Conservation (phyloP, 2,329 filamentous ascomycete species). For the Pyrenophora seminiperda region DNA sequence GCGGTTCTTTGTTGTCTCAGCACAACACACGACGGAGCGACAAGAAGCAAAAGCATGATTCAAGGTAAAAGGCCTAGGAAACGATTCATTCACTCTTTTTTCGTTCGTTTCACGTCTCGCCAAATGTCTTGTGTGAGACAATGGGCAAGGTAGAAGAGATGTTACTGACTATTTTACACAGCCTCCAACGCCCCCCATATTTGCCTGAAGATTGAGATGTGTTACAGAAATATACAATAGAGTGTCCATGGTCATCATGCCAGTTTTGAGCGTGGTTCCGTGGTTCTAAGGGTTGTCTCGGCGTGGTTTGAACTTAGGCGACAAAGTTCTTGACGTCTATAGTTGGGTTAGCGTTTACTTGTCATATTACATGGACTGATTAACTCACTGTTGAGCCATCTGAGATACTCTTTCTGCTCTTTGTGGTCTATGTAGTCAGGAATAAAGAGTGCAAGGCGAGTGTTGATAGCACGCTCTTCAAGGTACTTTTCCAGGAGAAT, state of each 20-base stretch:
- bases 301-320: slow-evolving; percentile 52
- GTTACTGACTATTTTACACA: slow-evolving; percentile 36
- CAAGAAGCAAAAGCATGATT: background rate
- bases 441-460: slow-evolving; percentile 83
- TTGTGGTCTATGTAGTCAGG: slow-evolving; percentile 97
- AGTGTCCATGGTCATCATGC: slow-evolving; percentile 8
- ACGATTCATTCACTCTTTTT: background rate
- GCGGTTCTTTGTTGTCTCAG: slow-evolving; percentile 15
- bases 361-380: background rate
- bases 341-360: slow-evolving; percentile 25
- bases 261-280: background rate
- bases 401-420: slow-evolving; percentile 96
- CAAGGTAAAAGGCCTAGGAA: background rate
- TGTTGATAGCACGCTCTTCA: slow-evolving; percentile 90
- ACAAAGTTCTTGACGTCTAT: slow-evolving; percentile 82
- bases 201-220: slow-evolving; percentile 15
- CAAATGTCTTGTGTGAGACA: background rate
- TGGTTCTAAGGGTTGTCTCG: background rate
- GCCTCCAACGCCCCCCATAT: slow-evolving; percentile 20
- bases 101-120: background rate
- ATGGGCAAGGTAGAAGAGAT: background rate
- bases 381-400: slow-evolving; percentile 72
- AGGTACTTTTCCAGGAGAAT: slow-evolving; percentile 89
- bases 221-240: slow-evolving; percentile 29
- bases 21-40: background rate